A percentile compares a stretch with the other conserved stretches of the same genome.
Evolutionary conservation across 257 asterid genomes (phyloP).

Genomic region (Solanum tarijense): DNA sequence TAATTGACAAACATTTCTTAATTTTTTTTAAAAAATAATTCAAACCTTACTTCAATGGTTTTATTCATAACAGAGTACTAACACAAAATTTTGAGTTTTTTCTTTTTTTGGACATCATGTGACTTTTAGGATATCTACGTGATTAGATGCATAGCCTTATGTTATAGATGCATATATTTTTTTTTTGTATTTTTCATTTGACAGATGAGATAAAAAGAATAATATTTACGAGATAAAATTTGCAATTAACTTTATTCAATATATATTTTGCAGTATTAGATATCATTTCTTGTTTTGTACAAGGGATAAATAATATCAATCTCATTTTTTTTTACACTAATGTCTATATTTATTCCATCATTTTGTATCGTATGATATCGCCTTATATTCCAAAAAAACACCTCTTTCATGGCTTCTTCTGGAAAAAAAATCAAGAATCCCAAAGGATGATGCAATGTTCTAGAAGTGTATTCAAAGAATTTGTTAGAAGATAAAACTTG

Average conservation of each 20-base stretch:
- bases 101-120: neutral
- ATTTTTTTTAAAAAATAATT: too few relatives aligned
- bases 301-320: too few relatives aligned
- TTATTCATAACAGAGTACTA: neutral
- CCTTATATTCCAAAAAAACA: neutral
- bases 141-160: neutral
- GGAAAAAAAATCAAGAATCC: neutral
- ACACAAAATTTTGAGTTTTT: neutral
- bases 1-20: neutral
- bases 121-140: neutral
- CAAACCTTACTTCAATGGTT: neutral
- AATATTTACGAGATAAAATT: too few relatives aligned
- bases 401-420: neutral
- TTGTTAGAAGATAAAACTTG: neutral
- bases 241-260: too few relatives aligned
- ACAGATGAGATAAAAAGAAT: too few relatives aligned
- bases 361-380: neutral
- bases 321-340: neutral
- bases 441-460: neutral
- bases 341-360: neutral
- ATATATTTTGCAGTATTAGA: too few relatives aligned
- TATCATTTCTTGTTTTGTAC: too few relatives aligned
- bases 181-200: neutral
- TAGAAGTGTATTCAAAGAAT: neutral
- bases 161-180: neutral